A percentile compares a stretch with the other conserved stretches of the same genome.
These are phyloP conservation scores for Hygrocybe coccinea DNA, from an alignment of 768 basidiomycete genomes.

Conservation along the genomic window DNA sequence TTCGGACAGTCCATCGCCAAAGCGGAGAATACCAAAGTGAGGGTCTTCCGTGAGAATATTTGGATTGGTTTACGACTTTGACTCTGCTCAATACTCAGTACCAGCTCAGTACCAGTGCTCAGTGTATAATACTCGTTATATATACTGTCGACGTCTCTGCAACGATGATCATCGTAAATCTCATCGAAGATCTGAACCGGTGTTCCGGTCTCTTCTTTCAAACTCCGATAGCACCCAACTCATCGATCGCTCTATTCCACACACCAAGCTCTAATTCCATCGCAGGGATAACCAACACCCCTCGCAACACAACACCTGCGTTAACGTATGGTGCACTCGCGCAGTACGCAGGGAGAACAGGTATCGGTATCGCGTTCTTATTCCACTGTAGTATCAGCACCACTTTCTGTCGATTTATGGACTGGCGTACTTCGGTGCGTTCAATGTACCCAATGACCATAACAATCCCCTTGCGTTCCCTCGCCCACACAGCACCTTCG, in stretches of 20 bases:
- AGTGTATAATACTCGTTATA: too few species aligned
- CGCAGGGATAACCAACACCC: conserved; percentile 45
- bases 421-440: conserved; percentile 40
- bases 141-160: too few species aligned
- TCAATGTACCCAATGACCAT: conserved; percentile 61
- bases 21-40: too few species aligned
- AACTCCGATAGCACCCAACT: neutral
- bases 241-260: conserved; percentile 38
- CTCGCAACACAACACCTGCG: conserved; percentile 46
- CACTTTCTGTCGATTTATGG: too few species aligned
- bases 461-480: conserved; percentile 47
- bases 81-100: too few species aligned
- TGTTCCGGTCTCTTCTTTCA: too few species aligned
- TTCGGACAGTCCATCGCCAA: too few species aligned
- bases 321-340: conserved; percentile 34
- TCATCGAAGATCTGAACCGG: too few species aligned
- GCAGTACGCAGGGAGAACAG: conserved; percentile 38
- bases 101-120: too few species aligned
- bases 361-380: conserved; percentile 36
- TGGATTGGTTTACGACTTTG: too few species aligned
- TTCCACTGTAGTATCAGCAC: conserved; percentile 20
- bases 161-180: too few species aligned
- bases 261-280: conserved; percentile 44
- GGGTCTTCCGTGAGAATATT: too few species aligned
- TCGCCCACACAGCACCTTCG: conserved; percentile 43